Conservation (phyloP, 2,329 filamentous ascomycete genomes). For the Lithohypha guttulata region DNA sequence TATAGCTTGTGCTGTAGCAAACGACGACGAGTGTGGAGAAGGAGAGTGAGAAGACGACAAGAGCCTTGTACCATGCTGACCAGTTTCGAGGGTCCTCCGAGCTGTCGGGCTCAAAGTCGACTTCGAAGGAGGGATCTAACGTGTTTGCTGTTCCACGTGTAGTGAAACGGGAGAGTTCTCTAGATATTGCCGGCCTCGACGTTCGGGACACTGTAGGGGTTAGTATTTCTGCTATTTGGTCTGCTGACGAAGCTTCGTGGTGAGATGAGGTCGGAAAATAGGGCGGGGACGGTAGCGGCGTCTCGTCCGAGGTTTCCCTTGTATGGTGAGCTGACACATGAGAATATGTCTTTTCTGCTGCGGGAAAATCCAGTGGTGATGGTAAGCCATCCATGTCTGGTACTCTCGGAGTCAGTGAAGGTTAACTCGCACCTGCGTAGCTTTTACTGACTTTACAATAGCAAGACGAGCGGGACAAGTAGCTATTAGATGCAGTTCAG, state of each 20-base stretch:
- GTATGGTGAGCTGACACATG: slow-evolving; percentile 1
- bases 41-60: slow-evolving; percentile 45
- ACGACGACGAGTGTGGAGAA: slow-evolving; percentile 51
- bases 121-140: slow-evolving; percentile 54
- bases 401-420: too few relatives aligned
- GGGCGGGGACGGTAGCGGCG: neutral
- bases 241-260: neutral
- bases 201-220: slow-evolving; percentile 15
- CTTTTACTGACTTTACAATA: too few relatives aligned
- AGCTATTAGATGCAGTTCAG: too few relatives aligned
- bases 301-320: neutral
- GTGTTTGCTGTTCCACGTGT: slow-evolving; percentile 37
- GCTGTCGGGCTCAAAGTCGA: slow-evolving; percentile 58
- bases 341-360: slow-evolving; percentile 7
- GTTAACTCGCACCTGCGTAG: too few relatives aligned
- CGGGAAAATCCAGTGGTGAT: slow-evolving; percentile 6
- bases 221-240: neutral
- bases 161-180: slow-evolving; percentile 28
- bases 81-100: slow-evolving; percentile 58
- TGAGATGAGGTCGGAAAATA: slow-evolving; percentile 1
- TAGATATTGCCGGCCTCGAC: slow-evolving; percentile 11
- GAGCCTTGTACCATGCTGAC: slow-evolving; percentile 47
- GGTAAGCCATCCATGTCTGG: slow-evolving; percentile 9
- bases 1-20: slow-evolving; percentile 69
- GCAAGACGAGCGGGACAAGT: too few relatives aligned